Evolutionary conservation across 352 stramenopile genomes (phyloP), one percentile per base, ranked within the genome.

Genomic region (Phytophthora ramorum): DNA sequence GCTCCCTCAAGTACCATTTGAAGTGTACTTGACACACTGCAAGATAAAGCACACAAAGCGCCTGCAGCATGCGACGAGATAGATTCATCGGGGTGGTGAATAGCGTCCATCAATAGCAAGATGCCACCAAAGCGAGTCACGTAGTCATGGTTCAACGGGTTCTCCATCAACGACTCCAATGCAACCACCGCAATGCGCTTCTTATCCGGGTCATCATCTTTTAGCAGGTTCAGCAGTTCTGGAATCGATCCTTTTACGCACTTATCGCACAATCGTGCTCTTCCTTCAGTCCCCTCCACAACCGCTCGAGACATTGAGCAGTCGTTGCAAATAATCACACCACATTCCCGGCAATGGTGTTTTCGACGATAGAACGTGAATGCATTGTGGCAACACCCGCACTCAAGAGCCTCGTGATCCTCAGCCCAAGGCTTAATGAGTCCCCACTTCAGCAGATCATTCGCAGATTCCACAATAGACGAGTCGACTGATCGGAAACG

Each of bases 351-450:
- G 60, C 88, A 96, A 55, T 96, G 88, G 50, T 96, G 88, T 61
- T 91, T 91, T 50, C 88, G 73, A 48, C 81, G 77, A 60, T 92
- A 92, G 26, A 95, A 92, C 2, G 83, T 94, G 53, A 96, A 96
- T n/a, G 64, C 49, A n/a, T 85, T 70, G 43, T 81, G 72, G 63
- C 88, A 96, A 58, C 89, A 94, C 8, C 79, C 73, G 43, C 88
- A 96, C 5, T 81, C 74, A 14, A 87, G 56, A 4, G 85, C 80
- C 55, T 93, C 85, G 38, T 96, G 86, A 55, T 96, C 88, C 64
- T 96, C 88, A n/a, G 85, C 86, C 88, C 88, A 96, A 7, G 88
- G 86, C 38, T 96, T 96, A 61, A 96, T 95, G 9, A 91, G 73
- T 3, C 86, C 84, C 88, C 88, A 96, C 57, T 90, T 93, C 26